Percentiles rank a stretch among this genome's conserved stretches.
Conservation (phyloP, 495 filamentous ascomycete species). For the Tuber calosporum region DNA sequence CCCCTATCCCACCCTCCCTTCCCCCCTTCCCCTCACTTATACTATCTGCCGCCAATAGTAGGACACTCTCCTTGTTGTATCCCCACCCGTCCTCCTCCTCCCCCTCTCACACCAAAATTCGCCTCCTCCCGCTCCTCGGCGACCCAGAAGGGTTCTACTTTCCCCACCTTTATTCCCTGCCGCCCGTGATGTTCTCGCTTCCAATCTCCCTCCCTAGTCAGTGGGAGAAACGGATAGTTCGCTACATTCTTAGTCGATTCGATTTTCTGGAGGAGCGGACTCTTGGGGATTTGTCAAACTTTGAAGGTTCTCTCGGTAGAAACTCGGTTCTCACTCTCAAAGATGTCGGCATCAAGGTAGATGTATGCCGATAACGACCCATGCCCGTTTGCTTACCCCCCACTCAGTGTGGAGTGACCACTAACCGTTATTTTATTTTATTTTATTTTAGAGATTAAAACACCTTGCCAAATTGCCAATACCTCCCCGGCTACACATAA, state of each 20-base stretch:
- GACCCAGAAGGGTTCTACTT: not conserved
- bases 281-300: slow-evolving; percentile 33
- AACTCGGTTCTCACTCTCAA: slow-evolving; percentile 33
- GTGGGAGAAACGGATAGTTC: slow-evolving; percentile 40
- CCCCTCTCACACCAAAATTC: slow-evolving; percentile 1
- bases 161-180: not conserved
- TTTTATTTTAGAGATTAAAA: slow-evolving; percentile 25
- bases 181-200: slow-evolving; percentile 30
- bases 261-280: slow-evolving; percentile 38
- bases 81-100: not conserved
- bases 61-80: not conserved
- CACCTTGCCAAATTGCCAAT: slow-evolving; percentile 15
- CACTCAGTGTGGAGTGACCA: not conserved
- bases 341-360: slow-evolving; percentile 39
- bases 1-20: not conserved
- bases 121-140: not conserved
- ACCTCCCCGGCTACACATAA: slow-evolving; percentile 19
- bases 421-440: not conserved
- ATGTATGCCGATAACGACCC: slow-evolving; percentile 22
- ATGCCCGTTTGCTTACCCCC: not conserved
- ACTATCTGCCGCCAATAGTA: not conserved
- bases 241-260: slow-evolving; percentile 32
- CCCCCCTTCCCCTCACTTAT: slow-evolving; percentile 3
- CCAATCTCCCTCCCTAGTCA: slow-evolving; percentile 31
- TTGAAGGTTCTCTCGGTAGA: slow-evolving; percentile 34